Conservation (phyloP, 2,329 filamentous ascomycete species). For the Shiraia bambusicola region DNA sequence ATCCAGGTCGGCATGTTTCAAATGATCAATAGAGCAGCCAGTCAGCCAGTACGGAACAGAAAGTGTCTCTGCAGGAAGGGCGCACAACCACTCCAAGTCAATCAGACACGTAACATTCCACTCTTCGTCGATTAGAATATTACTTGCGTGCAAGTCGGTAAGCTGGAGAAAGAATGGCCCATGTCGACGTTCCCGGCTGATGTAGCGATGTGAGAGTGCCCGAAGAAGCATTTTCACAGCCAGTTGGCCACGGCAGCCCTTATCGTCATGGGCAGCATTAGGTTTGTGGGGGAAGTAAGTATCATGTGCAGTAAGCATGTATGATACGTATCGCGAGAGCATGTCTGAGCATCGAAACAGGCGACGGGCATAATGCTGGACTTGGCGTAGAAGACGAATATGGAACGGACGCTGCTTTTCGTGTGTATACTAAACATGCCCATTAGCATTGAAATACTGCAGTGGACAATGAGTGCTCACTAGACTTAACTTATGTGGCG, state of each 20-base stretch:
- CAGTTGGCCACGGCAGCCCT: constrained; percentile 33
- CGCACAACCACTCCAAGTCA: constrained; percentile 43
- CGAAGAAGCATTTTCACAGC: constrained; percentile 24
- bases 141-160: constrained; percentile 39
- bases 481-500: too few relatives aligned
- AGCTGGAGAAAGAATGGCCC: constrained; percentile 34
- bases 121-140: constrained; percentile 42
- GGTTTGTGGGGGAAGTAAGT: constrained; percentile 25
- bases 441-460: too few relatives aligned
- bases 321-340: constrained; percentile 8
- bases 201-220: too few relatives aligned
- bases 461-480: too few relatives aligned
- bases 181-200: too few relatives aligned
- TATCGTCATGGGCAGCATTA: constrained; percentile 18
- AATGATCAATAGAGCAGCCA: constrained; percentile 3
- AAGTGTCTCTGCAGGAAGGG: constrained; percentile 33
- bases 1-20: background rate
- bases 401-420: too few relatives aligned
- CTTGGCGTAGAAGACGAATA: too few relatives aligned
- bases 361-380: too few relatives aligned
- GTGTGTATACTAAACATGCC: too few relatives aligned
- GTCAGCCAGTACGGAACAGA: constrained; percentile 39
- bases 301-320: constrained; percentile 28
- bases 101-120: constrained; percentile 42
- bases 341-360: too few relatives aligned